Evolutionary conservation across 129 eudicot species (phyloP).

Genomic region (Flaveria bidentis): DNA sequence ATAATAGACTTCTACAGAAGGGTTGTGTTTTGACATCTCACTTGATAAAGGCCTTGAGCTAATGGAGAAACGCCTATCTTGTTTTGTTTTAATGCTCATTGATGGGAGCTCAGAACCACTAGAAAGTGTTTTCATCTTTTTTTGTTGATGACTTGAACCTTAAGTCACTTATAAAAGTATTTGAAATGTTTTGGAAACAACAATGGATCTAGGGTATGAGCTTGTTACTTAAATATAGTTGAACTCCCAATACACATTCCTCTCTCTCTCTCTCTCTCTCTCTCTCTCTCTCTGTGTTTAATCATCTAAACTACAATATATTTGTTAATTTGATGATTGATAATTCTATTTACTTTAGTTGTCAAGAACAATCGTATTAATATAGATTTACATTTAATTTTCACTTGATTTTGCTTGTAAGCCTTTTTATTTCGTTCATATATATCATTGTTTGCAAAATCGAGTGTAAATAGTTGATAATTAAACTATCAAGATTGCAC

Average conservation of each 20-base stretch:
- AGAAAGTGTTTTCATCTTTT: conserved; percentile 24
- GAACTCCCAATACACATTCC: conserved; percentile 41
- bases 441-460: no score
- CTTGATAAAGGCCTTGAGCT: conserved; percentile 30
- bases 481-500: no score
- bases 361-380: no score
- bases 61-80: conserved; percentile 20
- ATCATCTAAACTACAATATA: no score
- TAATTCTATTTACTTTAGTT: neutral
- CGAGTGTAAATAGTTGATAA: no score
- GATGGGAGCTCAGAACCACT: conserved; percentile 32
- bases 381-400: neutral
- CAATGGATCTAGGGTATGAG: conserved; percentile 29
- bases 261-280: conserved; percentile 24
- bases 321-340: no score
- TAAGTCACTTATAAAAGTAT: conserved; percentile 31
- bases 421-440: no score
- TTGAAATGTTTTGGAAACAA: conserved; percentile 25
- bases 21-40: conserved; percentile 23
- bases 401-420: no score
- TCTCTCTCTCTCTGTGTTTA: conserved; percentile 11
- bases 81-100: conserved; percentile 32
- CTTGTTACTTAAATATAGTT: conserved; percentile 40
- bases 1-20: conserved; percentile 47
- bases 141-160: conserved; percentile 16